These are phyloP conservation scores for Apiotrichum gracile DNA, from an alignment of 1,284 basidiomycete genomes.

Conservation along the genomic window DNA sequence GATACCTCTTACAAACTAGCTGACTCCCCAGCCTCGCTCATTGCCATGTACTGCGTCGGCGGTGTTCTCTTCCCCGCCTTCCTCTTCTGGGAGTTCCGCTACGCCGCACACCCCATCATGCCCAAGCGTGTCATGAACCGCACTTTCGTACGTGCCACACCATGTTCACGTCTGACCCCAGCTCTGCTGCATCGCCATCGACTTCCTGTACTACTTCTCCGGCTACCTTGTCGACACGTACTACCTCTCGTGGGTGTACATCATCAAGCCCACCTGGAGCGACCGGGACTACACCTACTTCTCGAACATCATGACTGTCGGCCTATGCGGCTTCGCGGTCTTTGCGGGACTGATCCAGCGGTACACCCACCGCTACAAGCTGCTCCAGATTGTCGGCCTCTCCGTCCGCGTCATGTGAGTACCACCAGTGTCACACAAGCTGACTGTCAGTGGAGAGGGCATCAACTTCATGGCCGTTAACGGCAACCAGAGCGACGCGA, in stretches of 20 bases:
- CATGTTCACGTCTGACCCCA: neutral
- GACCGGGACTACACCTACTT: constrained; percentile 23
- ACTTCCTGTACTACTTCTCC: constrained; percentile 36
- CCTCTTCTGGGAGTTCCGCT: constrained; percentile 43
- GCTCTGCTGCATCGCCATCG: constrained; percentile 27
- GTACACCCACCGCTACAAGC: constrained; percentile 46
- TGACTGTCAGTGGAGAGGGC: neutral
- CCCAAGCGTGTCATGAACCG: constrained; percentile 47
- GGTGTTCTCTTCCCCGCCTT: constrained; percentile 43
- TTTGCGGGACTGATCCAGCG: constrained; percentile 39
- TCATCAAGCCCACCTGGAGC: constrained; percentile 13
- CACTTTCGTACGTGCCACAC: constrained; percentile 28
- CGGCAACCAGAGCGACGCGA: constrained; percentile 8
- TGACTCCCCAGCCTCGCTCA: constrained; percentile 38
- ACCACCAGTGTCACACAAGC: neutral
- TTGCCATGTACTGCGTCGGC: constrained; percentile 48
- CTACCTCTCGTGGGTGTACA: constrained; percentile 35
- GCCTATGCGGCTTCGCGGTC: constrained; percentile 34
- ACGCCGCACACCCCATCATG: constrained; percentile 45
- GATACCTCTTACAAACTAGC: neutral
- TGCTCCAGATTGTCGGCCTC: constrained; percentile 25
- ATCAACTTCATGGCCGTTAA: constrained; percentile 6
- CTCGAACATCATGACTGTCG: constrained; percentile 18
- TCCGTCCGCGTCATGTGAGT: constrained; percentile 19
- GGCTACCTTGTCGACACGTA: constrained; percentile 30